These are phyloP conservation scores for Mucor ambiguus DNA, from an alignment of 371 early-diverging fungal species.

Conservation along the genomic window DNA sequence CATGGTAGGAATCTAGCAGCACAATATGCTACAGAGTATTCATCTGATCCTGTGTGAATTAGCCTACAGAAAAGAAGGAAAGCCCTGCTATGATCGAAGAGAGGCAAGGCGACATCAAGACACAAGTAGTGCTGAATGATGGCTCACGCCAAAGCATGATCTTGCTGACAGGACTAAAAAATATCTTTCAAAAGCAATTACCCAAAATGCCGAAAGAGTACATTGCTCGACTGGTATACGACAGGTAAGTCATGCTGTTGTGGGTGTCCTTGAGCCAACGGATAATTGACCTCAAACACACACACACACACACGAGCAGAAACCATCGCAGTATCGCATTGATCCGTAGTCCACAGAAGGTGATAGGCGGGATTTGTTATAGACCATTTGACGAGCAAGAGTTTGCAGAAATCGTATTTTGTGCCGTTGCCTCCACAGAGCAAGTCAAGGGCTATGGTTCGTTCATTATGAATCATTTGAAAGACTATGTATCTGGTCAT, in stretches of 20 bases:
- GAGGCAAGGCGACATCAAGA: slow-evolving; percentile 67
- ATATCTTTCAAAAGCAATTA: slow-evolving; percentile 97
- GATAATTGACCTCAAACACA: not conserved
- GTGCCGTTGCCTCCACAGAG: slow-evolving; percentile 94
- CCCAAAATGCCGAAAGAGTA: slow-evolving; percentile 99
- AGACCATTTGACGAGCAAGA: slow-evolving; percentile 88
- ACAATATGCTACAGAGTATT: not conserved
- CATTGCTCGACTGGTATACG: slow-evolving; percentile 97
- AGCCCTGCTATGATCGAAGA: slow-evolving; percentile 37
- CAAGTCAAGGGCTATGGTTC: slow-evolving; percentile 99
- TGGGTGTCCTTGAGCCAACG: not conserved
- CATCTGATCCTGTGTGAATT: not conserved
- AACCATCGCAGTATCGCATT: slow-evolving; percentile 84
- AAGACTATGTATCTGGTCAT: slow-evolving; percentile 79
- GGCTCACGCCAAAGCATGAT: slow-evolving; percentile 79
- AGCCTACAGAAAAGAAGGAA: slow-evolving; percentile 23
- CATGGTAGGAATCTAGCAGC: not conserved
- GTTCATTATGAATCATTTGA: slow-evolving; percentile 92
- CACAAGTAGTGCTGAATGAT: slow-evolving; percentile 83
- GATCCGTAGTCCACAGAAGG: slow-evolving; percentile 61
- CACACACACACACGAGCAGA: slow-evolving; percentile 37
- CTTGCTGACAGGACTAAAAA: slow-evolving; percentile 92
- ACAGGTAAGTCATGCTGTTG: slow-evolving; percentile 36
- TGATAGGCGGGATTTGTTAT: slow-evolving; percentile 98
- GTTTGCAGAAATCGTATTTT: slow-evolving; percentile 99